Evolutionary conservation across 192 early-diverging fungal genomes (phyloP), one percentile per base, ranked within the genome.

Genomic region (Coemansia sp.): DNA sequence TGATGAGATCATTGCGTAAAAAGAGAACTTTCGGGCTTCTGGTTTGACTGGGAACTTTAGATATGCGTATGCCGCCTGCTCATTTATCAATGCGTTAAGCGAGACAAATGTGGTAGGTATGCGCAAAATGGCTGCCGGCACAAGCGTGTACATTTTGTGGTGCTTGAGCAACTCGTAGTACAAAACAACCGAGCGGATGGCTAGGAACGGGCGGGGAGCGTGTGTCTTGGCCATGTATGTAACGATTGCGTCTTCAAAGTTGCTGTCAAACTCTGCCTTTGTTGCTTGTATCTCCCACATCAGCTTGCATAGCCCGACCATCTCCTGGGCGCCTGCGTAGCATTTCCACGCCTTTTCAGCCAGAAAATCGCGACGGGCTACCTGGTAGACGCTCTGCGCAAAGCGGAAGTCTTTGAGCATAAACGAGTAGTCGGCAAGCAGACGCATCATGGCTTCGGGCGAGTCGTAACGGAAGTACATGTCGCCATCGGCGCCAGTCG

Each of bases 371-470:
- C 87, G 83, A 41, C 89, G 86, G 6, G 92, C 91, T 0, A 85
- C 86, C 58, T 99, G 94, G 60, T 98, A 99, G 5, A 94, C 87
- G 0, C 83, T 80, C 55, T 85, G 84, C 4, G 97, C 95, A 70
- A 97, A 90, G 47, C 84, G 82, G 70, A 89, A 97, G 64, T 99
- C 97, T 22, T 89, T 80, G 3, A 99, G 75, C 95, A 98, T 98
- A 64, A 99, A 98, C 4, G 93, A 86, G 75, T 88, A 99, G 78
- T 98, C 95, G 11, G 91, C 97, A 22, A 98, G 79, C 64, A 89
- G 89, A 5, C 95, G 82, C 84, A 98, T 85, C 59, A 93, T 85
- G 10, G 94, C 86, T 66, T 99, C 97, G 1, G 91, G 90, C n/a
- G 94, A 84, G 47, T 82, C 84, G 71, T 85, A 79, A 9, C 81